Conservation (phyloP, 495 filamentous ascomycete species). For the Tetracladium marchalianum region DNA sequence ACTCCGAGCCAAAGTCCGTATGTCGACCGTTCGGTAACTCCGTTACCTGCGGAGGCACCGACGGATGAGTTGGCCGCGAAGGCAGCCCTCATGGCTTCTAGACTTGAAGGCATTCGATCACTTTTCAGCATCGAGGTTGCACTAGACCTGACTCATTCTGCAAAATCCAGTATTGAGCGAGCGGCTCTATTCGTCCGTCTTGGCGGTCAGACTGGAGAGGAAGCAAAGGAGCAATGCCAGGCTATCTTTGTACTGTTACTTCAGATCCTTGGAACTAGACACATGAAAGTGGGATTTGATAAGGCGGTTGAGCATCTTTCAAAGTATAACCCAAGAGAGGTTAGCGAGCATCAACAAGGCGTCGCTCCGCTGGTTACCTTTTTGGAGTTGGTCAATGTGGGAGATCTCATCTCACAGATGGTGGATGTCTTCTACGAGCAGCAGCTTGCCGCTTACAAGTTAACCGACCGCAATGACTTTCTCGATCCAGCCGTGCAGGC, state of each 20-base stretch:
- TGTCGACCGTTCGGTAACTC: slow-evolving; percentile 11
- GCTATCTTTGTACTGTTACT: slow-evolving; percentile 79
- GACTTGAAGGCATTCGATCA: slow-evolving; percentile 84
- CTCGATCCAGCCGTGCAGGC: slow-evolving; percentile 81
- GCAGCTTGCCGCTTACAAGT: slow-evolving; percentile 70
- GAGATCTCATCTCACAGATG: slow-evolving; percentile 98
- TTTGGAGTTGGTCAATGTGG: slow-evolving; percentile 94
- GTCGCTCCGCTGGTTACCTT: slow-evolving; percentile 93
- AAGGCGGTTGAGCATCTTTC: slow-evolving; percentile 87
- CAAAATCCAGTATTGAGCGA: slow-evolving; percentile 84
- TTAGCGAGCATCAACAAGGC: slow-evolving; percentile 56
- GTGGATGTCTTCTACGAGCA: slow-evolving; percentile 98
- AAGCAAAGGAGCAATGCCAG: slow-evolving; percentile 84
- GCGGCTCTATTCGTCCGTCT: slow-evolving; percentile 71
- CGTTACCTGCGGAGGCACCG: slow-evolving; percentile 43
- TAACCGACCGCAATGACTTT: slow-evolving; percentile 91
- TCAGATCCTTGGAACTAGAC: slow-evolving; percentile 71
- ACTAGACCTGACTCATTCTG: slow-evolving; percentile 74
- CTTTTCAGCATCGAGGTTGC: slow-evolving; percentile 96
- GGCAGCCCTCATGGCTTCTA: slow-evolving; percentile 89
- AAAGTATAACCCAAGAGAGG: slow-evolving; percentile 82
- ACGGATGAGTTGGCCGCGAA: slow-evolving; percentile 91
- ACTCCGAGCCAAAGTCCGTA: slow-evolving; percentile 20
- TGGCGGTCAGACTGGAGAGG: slow-evolving; percentile 67
- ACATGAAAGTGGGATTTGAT: slow-evolving; percentile 85